Conservation (phyloP, 805 yeast genomes). For the Nakazawaea pomicola region DNA sequence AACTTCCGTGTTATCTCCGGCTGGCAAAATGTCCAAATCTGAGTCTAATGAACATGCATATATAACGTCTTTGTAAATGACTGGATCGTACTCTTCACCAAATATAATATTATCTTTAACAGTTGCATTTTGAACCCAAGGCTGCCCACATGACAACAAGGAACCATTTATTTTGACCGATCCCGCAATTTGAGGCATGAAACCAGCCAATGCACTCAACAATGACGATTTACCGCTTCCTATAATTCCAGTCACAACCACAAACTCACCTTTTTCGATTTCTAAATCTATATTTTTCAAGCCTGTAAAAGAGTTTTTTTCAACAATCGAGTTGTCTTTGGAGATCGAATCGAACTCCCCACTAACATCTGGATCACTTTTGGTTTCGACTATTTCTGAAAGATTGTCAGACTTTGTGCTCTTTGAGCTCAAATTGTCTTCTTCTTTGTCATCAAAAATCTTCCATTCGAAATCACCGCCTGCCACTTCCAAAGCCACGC, state of each 20-base stretch:
- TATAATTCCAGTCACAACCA: slow-evolving; percentile 73
- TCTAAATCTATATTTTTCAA: slow-evolving; percentile 44
- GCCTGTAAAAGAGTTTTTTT: slow-evolving; percentile 32
- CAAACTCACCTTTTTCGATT: slow-evolving; percentile 60
- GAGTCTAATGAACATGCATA: slow-evolving; percentile 43
- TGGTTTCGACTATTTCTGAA: no score
- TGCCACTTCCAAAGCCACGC: slow-evolving; percentile 47
- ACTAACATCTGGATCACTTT: no score
- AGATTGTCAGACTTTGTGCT: no score
- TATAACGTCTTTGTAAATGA: slow-evolving; percentile 35
- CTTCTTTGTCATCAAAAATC: no score
- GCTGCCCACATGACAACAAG: slow-evolving; percentile 43
- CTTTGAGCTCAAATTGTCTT: no score
- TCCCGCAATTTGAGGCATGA: slow-evolving; percentile 50
- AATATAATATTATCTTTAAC: slow-evolving; percentile 47
- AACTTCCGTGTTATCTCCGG: slow-evolving; percentile 48
- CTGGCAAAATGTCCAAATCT: slow-evolving; percentile 43
- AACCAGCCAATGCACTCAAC: slow-evolving; percentile 59
- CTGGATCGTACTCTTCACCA: slow-evolving; percentile 40
- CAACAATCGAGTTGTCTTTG: slow-evolving; percentile 15
- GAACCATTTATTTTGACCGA: slow-evolving; percentile 44
- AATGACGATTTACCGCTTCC: slow-evolving; percentile 74
- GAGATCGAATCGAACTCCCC: no score
- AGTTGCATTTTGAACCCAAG: slow-evolving; percentile 49
- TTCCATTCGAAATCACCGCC: slow-evolving; percentile 71